Percentiles rank a stretch among this genome's conserved stretches.
phyloP scores from a whole-genome alignment of 2,329 filamentous ascomycete genomes.

The Trichoderma sp. region DNA sequence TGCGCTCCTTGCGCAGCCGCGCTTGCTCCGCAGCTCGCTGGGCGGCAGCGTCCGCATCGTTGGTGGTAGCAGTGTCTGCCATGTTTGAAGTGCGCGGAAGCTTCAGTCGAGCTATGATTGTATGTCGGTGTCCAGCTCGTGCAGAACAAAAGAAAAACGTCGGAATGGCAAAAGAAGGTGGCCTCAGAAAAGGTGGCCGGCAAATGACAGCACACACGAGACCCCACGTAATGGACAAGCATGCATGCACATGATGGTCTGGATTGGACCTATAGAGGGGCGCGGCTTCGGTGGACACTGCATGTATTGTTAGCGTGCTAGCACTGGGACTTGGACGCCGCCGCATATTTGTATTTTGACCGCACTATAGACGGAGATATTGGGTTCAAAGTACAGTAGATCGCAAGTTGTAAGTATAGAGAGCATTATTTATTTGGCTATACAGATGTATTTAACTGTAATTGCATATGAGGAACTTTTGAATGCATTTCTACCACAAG shows the following conservation, averaged over 20 bases:
- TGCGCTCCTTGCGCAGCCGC: constrained; percentile 74
- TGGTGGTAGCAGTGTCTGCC: constrained; percentile 43
- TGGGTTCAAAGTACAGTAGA: too few species aligned
- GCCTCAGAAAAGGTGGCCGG: neutral
- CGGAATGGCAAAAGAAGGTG: neutral
- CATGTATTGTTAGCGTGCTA: neutral
- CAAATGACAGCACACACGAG: constrained; percentile 9
- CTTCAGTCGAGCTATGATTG: neutral
- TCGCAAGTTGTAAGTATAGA: too few species aligned
- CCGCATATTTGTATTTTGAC: neutral
- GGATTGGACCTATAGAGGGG: constrained; percentile 2
- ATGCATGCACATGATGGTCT: neutral
- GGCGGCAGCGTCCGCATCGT: constrained; percentile 49
- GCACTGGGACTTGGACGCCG: neutral
- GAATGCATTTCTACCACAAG: too few species aligned
- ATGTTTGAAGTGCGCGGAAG: constrained; percentile 34
- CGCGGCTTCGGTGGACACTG: neutral
- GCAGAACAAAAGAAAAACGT: neutral
- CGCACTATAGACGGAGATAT: neutral
- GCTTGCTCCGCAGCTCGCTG: constrained; percentile 64
- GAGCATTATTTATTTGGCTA: too few species aligned
- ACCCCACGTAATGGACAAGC: neutral
- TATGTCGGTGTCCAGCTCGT: neutral
- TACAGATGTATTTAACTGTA: too few species aligned
- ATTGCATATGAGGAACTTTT: too few species aligned